These are phyloP conservation scores for Coemansia sp. DNA, from an alignment of 192 early-diverging fungal species.

Conservation along the genomic window DNA sequence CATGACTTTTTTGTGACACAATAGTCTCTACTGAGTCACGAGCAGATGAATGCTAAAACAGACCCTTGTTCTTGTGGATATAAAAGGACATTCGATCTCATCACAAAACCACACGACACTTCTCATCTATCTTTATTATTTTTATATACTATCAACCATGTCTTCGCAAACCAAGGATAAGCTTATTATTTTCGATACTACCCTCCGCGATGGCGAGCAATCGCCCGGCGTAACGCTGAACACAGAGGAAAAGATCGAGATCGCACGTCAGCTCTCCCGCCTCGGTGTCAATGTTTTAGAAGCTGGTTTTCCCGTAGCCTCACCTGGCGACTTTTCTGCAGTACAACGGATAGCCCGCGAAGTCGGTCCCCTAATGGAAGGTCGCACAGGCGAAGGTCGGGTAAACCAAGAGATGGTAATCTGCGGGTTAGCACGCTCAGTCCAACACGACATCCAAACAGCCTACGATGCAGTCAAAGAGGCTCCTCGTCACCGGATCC, in stretches of 20 bases:
- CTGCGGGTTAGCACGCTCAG: slow-evolving; percentile 85
- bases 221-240: slow-evolving; percentile 95
- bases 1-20: no score
- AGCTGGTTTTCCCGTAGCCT: slow-evolving; percentile 94
- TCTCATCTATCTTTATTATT: background rate
- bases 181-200: slow-evolving; percentile 94
- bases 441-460: slow-evolving; percentile 81
- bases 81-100: background rate
- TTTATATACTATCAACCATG: background rate
- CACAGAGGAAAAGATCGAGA: slow-evolving; percentile 90
- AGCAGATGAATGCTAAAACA: no score
- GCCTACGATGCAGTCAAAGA: slow-evolving; percentile 86
- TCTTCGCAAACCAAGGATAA: slow-evolving; percentile 59
- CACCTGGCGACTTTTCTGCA: slow-evolving; percentile 92
- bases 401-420: slow-evolving; percentile 76
- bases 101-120: no score
- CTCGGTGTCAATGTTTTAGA: slow-evolving; percentile 96
- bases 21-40: background rate
- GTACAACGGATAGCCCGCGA: slow-evolving; percentile 92
- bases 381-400: slow-evolving; percentile 68
- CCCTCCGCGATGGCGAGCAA: slow-evolving; percentile 97
- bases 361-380: slow-evolving; percentile 82
- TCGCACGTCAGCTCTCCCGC: slow-evolving; percentile 88
- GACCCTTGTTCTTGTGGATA: background rate
- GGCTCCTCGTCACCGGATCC: slow-evolving; percentile 87